Conservation (phyloP, 106 monocot genomes). For the Narthecium ossifragum region DNA sequence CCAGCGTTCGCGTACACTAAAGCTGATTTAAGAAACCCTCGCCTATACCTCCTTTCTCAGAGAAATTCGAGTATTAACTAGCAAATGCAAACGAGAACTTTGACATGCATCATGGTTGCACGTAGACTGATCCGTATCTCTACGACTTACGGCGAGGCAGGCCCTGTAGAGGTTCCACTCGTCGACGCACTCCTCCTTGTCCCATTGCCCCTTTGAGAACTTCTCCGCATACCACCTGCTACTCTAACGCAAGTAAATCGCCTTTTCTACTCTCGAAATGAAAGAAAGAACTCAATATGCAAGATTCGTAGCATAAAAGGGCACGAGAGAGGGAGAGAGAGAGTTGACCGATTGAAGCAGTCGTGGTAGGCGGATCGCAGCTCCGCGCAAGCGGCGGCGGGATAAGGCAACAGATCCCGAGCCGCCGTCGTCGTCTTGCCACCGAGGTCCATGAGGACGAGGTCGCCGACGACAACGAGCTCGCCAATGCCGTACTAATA, state of each 20-base stretch:
- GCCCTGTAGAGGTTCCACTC: slow-evolving; percentile 92
- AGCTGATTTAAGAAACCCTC: no score
- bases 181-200: slow-evolving; percentile 70
- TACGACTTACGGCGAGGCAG: slow-evolving; percentile 65
- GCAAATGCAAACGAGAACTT: no score
- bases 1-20: no score
- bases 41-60: no score
- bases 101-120: no score
- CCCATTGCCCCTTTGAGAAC: slow-evolving; percentile 82
- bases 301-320: background rate
- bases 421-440: background rate
- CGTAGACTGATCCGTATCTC: no score
- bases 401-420: no score
- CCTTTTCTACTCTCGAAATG: no score
- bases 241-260: no score
- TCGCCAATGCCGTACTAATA: no score
- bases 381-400: slow-evolving; percentile 40
- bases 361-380: slow-evolving; percentile 72
- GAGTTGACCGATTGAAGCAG: slow-evolving; percentile 72
- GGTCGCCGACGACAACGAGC: no score
- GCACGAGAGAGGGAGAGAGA: slow-evolving; percentile 5
- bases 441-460: slow-evolving; percentile 17
- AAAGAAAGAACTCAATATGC: background rate
- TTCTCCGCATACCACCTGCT: slow-evolving; percentile 92
- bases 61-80: no score